Base-by-base conservation (phyloP, 2,329 filamentous ascomycete species). In the Paraconiothyrium brasiliense region DNA sequence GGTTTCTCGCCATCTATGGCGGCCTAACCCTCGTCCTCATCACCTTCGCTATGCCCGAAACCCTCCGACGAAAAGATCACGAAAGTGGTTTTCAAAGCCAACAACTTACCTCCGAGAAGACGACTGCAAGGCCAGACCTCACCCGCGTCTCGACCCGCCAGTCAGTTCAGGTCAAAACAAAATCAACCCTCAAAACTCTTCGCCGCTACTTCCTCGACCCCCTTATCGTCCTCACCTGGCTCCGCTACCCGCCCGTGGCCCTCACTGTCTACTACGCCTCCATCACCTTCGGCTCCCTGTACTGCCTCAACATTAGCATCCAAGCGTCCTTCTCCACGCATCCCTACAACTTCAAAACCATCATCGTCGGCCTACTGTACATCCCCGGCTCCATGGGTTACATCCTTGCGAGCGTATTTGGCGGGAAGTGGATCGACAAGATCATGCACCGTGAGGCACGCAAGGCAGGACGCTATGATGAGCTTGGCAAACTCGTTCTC, bases 381-480 rank as follows among this genome's bases (percentile, higher is more conserved):
- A 78, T 80, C 30, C 78, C 78, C 20, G 72, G 70, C 60, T 75
- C 71, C 4, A 63, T 76, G 1, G 78, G 78, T 30, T 80, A 80
- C 61, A 61, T 80, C 2, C 57, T 78, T 2, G 71, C 76, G 4
- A 69, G 66, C 34, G 14, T 79, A 8, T 75, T 78, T 22, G 78
- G 78, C 54, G 78, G 78, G 16, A 66, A 69, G 47, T 80, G 78
- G 78, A 74, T 80, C 48, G 78, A 80, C 69, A 58, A 60, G 43
- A 80, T 80, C 65, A 80, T 80, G 78, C 71, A 73, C 56, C 74
- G 78, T 43, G 78, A 80, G 68, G 78, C 78, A 0, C 66, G 67
- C 3, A 77, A 75, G 60, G 74, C 75, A 30, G 74, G 75, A 32
- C 69, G 77, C 9, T 76, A 76, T 60, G 77, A 80, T 55, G 70